Conservation (phyloP, 768 basidiomycete genomes). For the Collybiopsis luxurians region DNA sequence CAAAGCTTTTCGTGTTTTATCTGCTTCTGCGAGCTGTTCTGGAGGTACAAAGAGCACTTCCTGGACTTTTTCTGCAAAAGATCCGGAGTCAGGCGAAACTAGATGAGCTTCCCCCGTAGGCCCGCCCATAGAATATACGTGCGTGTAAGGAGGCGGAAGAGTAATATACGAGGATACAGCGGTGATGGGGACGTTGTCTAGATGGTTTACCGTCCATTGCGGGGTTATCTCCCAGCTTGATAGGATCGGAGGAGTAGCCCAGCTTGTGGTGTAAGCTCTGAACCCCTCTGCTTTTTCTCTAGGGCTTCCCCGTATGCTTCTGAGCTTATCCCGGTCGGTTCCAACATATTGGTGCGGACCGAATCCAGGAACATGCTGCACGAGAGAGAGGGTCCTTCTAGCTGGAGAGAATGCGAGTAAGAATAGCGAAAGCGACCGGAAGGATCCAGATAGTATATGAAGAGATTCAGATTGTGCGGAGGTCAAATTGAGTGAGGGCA, state of each 20-base stretch:
- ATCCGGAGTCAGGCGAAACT: conserved; percentile 32
- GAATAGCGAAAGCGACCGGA: conserved; percentile 49
- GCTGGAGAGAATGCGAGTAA: conserved; percentile 47
- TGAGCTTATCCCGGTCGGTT: conserved; percentile 28
- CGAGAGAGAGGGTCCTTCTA: conserved; percentile 33
- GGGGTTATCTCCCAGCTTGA: conserved; percentile 42
- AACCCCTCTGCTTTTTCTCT: neutral
- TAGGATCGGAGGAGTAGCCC: conserved; percentile 45
- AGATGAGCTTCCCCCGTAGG: conserved; percentile 49
- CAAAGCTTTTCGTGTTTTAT: conserved; percentile 51
- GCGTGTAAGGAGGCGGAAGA: conserved; percentile 44
- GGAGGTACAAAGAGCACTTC: conserved; percentile 45
- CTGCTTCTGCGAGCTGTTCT: conserved; percentile 38
- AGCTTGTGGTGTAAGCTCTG: conserved; percentile 46
- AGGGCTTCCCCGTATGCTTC: too few relatives aligned
- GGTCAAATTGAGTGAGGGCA: neutral
- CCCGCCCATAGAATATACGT: conserved; percentile 49
- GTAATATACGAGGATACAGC: conserved; percentile 53
- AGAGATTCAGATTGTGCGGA: neutral
- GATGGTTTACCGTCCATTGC: conserved; percentile 26
- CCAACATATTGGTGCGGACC: conserved; percentile 55
- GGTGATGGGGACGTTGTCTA: conserved; percentile 48
- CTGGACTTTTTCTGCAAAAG: conserved; percentile 42
- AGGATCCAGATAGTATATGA: conserved; percentile 42
- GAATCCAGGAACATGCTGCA: conserved; percentile 40